These are phyloP conservation scores for Geum urbanum DNA, from an alignment of 306 rosid genomes.

Conservation along the genomic window DNA sequence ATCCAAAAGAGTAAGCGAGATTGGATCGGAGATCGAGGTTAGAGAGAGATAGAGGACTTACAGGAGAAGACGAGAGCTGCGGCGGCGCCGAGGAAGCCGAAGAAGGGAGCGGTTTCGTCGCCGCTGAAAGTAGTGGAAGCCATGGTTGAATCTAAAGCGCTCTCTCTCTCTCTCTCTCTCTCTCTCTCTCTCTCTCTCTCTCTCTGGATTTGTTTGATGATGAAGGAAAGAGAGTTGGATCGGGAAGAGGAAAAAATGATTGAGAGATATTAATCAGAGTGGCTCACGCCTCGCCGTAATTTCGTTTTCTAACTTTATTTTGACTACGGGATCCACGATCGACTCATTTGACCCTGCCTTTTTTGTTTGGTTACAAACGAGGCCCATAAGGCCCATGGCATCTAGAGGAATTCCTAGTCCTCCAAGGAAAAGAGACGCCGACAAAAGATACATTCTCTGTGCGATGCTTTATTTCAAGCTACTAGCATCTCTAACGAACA, in stretches of 20 bases:
- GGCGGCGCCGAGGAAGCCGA: slow-evolving; percentile 77
- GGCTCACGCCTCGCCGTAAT: neutral
- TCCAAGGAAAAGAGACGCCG: too few species aligned
- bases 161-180: neutral
- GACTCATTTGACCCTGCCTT: too few species aligned
- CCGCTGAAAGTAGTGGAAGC: slow-evolving; percentile 54
- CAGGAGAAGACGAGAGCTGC: slow-evolving; percentile 78
- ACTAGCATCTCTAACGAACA: too few species aligned
- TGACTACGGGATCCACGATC: too few species aligned
- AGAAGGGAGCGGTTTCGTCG: slow-evolving; percentile 85
- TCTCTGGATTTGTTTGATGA: neutral
- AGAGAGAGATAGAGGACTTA: slow-evolving; percentile 7
- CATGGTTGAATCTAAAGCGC: neutral
- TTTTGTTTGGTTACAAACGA: too few species aligned
- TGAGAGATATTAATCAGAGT: neutral
- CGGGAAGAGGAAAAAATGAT: neutral
- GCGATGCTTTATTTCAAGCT: too few species aligned
- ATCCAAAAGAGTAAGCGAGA: neutral
- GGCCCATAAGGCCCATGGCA: too few species aligned
- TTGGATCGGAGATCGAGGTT: neutral
- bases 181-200: too few species aligned
- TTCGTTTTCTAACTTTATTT: too few species aligned
- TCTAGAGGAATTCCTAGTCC: too few species aligned
- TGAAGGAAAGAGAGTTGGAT: neutral
- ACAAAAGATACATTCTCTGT: too few species aligned